These are phyloP conservation scores for Plasmodium vinckei DNA, from an alignment of 169 alveolate genomes.

Conservation along the genomic window DNA sequence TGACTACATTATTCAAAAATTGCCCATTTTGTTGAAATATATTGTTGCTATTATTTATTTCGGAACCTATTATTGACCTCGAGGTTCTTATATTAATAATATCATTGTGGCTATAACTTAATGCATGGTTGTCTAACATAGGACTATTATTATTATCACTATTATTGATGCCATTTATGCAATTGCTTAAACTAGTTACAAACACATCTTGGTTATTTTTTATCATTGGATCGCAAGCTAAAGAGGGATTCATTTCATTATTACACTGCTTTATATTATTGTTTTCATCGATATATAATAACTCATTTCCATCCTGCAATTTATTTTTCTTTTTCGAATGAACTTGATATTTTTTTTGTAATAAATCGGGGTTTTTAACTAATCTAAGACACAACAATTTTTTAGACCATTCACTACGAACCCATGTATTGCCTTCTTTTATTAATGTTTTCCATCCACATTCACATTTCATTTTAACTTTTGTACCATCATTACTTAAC, in stretches of 20 bases:
- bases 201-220: background rate
- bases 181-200: background rate
- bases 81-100: background rate
- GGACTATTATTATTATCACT: background rate
- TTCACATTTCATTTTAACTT: slow-evolving; percentile 75
- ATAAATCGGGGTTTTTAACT: slow-evolving; percentile 51
- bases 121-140: background rate
- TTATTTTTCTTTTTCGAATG: slow-evolving; percentile 45
- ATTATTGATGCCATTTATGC: background rate
- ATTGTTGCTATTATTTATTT: background rate
- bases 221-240: background rate
- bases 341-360: slow-evolving; percentile 55
- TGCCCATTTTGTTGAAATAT: slow-evolving; percentile 1
- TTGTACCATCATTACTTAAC: slow-evolving; percentile 74
- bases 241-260: slow-evolving; percentile 8
- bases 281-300: slow-evolving; percentile 1
- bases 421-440: slow-evolving; percentile 75
- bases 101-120: background rate
- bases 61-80: too few species aligned
- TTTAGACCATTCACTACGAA: slow-evolving; percentile 77
- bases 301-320: slow-evolving; percentile 15
- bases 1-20: background rate
- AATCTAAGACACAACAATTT: slow-evolving; percentile 54
- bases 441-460: slow-evolving; percentile 76
- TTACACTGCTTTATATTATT: background rate